Evolutionary conservation across 192 early-diverging fungal genomes (phyloP).

Genomic region (Backusella luteola): DNA sequence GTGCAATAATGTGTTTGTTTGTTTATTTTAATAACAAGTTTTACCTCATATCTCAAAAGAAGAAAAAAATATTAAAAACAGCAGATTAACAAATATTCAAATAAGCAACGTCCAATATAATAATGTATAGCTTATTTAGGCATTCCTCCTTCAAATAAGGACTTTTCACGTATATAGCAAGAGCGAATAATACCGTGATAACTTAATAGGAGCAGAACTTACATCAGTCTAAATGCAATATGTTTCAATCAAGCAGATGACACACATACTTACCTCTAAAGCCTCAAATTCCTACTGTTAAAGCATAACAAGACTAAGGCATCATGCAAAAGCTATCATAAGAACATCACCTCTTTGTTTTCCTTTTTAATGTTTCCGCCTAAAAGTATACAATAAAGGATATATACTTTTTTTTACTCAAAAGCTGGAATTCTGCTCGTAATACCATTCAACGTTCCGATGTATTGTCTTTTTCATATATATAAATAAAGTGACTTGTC

Average conservation of each 20-base stretch:
- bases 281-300: neutral
- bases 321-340: neutral
- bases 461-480: too few relatives aligned
- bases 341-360: neutral
- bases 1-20: neutral
- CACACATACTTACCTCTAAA: neutral
- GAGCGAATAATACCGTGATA: neutral
- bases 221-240: neutral
- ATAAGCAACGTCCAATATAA: too few relatives aligned
- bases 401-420: too few relatives aligned
- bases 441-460: too few relatives aligned
- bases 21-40: neutral
- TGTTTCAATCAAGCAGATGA: constrained; percentile 6
- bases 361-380: neutral
- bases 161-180: neutral
- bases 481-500: too few relatives aligned
- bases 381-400: too few relatives aligned
- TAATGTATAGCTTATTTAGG: neutral
- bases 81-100: neutral
- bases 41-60: neutral
- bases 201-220: neutral
- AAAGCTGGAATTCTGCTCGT: too few relatives aligned
- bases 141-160: neutral
- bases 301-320: neutral
- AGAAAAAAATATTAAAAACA: neutral